Percentiles rank a stretch among this genome's conserved stretches.
These are phyloP conservation scores for Epichloe gansuensis DNA, from an alignment of 2,329 filamentous ascomycete genomes.

Conservation along the genomic window DNA sequence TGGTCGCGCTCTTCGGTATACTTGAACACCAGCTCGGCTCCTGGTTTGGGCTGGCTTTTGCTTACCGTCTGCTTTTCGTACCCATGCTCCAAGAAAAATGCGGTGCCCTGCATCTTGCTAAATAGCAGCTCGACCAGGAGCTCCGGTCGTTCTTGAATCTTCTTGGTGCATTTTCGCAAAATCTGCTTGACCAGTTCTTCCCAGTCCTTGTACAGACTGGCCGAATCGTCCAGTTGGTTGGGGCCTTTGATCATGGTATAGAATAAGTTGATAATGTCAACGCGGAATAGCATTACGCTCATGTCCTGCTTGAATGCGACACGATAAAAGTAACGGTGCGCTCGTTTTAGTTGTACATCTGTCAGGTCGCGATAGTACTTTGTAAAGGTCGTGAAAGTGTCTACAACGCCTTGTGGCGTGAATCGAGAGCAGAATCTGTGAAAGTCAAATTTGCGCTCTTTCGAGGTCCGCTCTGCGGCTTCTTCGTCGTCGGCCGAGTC, in stretches of 20 bases:
- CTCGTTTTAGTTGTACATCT: conserved; percentile 71
- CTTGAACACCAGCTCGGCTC: conserved; percentile 73
- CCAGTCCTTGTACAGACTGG: conserved; percentile 72
- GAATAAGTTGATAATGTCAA: conserved; percentile 81
- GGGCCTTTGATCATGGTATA: conserved; percentile 88
- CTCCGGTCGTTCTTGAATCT: conserved; percentile 73
- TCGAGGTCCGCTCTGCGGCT: conserved; percentile 55
- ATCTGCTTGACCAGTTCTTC: conserved; percentile 79
- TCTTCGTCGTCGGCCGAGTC: conserved; percentile 60
- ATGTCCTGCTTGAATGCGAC: conserved; percentile 92
- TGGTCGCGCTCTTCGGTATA: conserved; percentile 53
- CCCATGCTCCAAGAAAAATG: conserved; percentile 82
- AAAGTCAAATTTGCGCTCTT: conserved; percentile 92
- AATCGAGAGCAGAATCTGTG: conserved; percentile 70
- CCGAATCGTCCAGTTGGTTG: conserved; percentile 55
- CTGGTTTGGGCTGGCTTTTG: conserved; percentile 49
- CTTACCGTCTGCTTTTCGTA: conserved; percentile 70
- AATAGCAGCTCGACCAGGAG: conserved; percentile 87
- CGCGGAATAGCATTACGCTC: conserved; percentile 73
- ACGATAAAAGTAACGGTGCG: conserved; percentile 87
- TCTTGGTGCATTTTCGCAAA: conserved; percentile 67
- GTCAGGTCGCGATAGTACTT: conserved; percentile 71
- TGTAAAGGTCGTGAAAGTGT: conserved; percentile 75
- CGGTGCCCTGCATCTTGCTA: conserved; percentile 73
- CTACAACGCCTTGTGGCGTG: conserved; percentile 68